Percentiles rank a stretch among this genome's conserved stretches.
Conservation (phyloP, 306 rosid genomes). For the Acacia acuminata region DNA sequence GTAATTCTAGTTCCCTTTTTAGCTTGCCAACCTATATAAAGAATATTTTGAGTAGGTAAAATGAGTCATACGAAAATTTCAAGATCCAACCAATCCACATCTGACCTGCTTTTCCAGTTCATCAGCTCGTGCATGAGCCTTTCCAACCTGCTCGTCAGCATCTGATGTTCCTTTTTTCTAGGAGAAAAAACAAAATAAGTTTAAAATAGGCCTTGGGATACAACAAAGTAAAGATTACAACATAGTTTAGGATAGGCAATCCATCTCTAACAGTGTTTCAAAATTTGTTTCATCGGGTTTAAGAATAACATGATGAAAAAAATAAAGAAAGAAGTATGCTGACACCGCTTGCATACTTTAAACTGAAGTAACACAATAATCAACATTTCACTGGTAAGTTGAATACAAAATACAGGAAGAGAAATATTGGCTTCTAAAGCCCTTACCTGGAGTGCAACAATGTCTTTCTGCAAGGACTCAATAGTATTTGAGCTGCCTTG, state of each 20-base stretch:
- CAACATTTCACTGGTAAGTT: not conserved
- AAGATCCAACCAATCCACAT: conserved; percentile 16
- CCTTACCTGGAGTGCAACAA: conserved; percentile 79
- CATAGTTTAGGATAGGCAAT: not conserved
- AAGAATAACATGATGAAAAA: not conserved
- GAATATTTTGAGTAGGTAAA: conserved; percentile 20
- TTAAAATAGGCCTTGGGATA: not conserved
- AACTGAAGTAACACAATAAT: not conserved
- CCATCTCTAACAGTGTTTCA: conserved; percentile 6
- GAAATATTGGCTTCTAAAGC: not conserved
- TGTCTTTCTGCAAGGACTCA: conserved; percentile 60
- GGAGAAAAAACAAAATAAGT: conserved; percentile 15
- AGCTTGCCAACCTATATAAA: conserved; percentile 61
- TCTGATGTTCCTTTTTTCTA: conserved; percentile 67
- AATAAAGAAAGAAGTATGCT: not conserved
- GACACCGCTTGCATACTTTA: not conserved
- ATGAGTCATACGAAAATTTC: not conserved
- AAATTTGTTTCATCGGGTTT: not conserved
- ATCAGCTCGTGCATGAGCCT: conserved; percentile 87
- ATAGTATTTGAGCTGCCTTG: conserved; percentile 51
- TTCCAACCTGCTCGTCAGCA: conserved; percentile 69
- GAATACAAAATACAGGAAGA: not conserved
- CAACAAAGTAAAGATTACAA: not conserved
- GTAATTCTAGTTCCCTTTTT: conserved; percentile 53
- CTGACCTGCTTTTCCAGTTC: conserved; percentile 87